These are phyloP conservation scores for Exophiala calicioides DNA, from an alignment of 2,329 filamentous ascomycete species.

Conservation along the genomic window DNA sequence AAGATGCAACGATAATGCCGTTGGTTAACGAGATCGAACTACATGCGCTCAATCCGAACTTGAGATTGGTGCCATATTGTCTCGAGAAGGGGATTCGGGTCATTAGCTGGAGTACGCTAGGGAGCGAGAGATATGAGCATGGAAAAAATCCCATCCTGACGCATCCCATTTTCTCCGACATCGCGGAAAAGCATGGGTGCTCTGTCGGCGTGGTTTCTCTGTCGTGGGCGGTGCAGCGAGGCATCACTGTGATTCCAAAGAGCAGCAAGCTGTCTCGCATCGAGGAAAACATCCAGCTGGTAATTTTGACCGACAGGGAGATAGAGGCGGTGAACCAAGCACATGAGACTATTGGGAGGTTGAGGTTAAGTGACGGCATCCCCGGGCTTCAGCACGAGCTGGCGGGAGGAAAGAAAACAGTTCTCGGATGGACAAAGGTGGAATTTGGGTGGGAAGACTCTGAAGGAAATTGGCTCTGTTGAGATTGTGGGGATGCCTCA, in stretches of 20 bases:
- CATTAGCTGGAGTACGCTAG: slow-evolving; percentile 33
- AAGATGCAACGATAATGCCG: slow-evolving; percentile 23
- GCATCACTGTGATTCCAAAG: slow-evolving; percentile 53
- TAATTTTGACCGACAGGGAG: slow-evolving; percentile 33
- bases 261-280: slow-evolving; percentile 45
- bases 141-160: slow-evolving; percentile 10
- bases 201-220: slow-evolving; percentile 38
- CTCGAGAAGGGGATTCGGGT: slow-evolving; percentile 37
- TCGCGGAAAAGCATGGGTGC: slow-evolving; percentile 31
- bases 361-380: slow-evolving; percentile 28
- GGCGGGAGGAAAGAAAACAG: slow-evolving; percentile 28
- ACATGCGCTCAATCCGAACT: slow-evolving; percentile 38
- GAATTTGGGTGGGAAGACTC: slow-evolving; percentile 37
- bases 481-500: too few species aligned
- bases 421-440: slow-evolving; percentile 30
- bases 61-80: slow-evolving; percentile 37
- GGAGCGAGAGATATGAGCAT: slow-evolving; percentile 9
- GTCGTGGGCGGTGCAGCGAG: slow-evolving; percentile 50
- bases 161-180: slow-evolving; percentile 30
- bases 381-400: slow-evolving; percentile 22
- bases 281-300: slow-evolving; percentile 43
- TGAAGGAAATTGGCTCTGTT: slow-evolving; percentile 33
- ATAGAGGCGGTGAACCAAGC: slow-evolving; percentile 33
- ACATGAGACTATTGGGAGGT: slow-evolving; percentile 29
- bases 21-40: slow-evolving; percentile 40